phyloP scores from a whole-genome alignment of 1,284 basidiomycete genomes.

The Pseudozyma pruni region DNA sequence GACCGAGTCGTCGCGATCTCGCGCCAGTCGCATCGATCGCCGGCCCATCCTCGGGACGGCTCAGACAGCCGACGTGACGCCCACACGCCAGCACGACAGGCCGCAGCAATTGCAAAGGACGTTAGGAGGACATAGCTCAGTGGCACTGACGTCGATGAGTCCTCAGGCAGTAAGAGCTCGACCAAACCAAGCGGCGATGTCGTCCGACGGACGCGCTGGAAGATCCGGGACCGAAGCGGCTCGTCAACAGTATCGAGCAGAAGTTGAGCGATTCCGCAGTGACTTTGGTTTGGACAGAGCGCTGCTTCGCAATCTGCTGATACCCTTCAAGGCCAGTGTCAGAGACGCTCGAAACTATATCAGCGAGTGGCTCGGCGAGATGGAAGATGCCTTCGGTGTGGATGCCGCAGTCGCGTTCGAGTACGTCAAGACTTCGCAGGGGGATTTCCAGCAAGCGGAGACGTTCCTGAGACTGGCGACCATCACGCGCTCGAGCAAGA shows the following conservation, averaged over 20 bases:
- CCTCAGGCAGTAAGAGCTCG: neutral
- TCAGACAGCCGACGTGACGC: neutral
- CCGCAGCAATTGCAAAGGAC: neutral
- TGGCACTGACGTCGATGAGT: neutral
- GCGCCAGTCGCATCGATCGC: conserved; percentile 26
- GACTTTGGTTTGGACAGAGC: conserved; percentile 23
- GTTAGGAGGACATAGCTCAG: neutral
- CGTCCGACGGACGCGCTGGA: neutral
- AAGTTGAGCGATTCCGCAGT: conserved; percentile 14
- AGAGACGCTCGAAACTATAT: conserved; percentile 19
- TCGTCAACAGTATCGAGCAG: conserved; percentile 21
- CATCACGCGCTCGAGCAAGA: conserved; percentile 11
- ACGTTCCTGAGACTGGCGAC: conserved; percentile 23
- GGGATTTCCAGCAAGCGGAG: conserved; percentile 36
- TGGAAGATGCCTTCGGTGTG: conserved; percentile 20
- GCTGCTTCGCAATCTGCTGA: conserved; percentile 8
- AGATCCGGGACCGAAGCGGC: conserved; percentile 17
- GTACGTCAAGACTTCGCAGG: conserved; percentile 38
- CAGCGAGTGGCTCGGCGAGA: conserved; percentile 16
- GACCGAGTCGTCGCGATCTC: conserved; percentile 13
- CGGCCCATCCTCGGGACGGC: neutral
- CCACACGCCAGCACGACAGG: conserved; percentile 1
- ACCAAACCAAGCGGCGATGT: neutral
- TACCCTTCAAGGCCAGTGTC: conserved; percentile 21
- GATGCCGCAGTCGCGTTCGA: conserved; percentile 27